Conservation (phyloP, 805 yeast genomes). For the Metschnikowia shivogae region DNA sequence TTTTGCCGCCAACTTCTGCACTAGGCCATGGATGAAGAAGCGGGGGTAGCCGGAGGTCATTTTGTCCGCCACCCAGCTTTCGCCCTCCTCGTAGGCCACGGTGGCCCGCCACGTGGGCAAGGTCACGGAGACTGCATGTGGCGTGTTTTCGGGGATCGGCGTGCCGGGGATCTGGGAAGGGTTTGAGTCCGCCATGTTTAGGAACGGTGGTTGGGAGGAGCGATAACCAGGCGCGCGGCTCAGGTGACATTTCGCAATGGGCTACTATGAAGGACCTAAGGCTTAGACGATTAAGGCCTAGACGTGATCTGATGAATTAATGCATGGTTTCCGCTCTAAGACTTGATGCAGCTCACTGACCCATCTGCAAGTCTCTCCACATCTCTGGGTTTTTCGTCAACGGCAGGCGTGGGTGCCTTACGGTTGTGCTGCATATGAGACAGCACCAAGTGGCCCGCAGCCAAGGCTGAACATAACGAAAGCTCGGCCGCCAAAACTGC, state of each 20-base stretch:
- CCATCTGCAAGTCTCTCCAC: conserved; percentile 59
- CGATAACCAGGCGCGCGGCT: conserved; percentile 7
- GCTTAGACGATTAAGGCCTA: too few relatives aligned
- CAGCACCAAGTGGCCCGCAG: conserved; percentile 97
- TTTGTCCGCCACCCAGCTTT: conserved; percentile 68
- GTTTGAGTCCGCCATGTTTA: conserved; percentile 9
- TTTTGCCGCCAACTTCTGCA: conserved; percentile 50
- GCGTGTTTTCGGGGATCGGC: conserved; percentile 83
- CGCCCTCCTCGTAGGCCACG: conserved; percentile 89
- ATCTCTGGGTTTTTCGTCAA: conserved; percentile 19
- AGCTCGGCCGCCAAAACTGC: conserved; percentile 95
- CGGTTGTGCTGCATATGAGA: conserved; percentile 97
- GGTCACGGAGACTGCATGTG: conserved; percentile 92
- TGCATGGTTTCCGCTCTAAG: conserved; percentile 19
- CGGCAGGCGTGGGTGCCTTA: conserved; percentile 37
- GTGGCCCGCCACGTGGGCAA: conserved; percentile 94
- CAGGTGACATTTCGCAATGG: conserved; percentile 5
- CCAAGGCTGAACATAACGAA: conserved; percentile 91
- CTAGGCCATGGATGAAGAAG: conserved; percentile 63
- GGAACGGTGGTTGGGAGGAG: background rate
- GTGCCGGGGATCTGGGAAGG: conserved; percentile 60
- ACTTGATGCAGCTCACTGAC: conserved; percentile 68
- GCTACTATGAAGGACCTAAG: too few relatives aligned
- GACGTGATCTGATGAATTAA: background rate
- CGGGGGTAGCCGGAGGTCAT: conserved; percentile 91